These are phyloP conservation scores for Epichloe brachyelytri DNA, from an alignment of 2,329 filamentous ascomycete genomes.

Conservation along the genomic window DNA sequence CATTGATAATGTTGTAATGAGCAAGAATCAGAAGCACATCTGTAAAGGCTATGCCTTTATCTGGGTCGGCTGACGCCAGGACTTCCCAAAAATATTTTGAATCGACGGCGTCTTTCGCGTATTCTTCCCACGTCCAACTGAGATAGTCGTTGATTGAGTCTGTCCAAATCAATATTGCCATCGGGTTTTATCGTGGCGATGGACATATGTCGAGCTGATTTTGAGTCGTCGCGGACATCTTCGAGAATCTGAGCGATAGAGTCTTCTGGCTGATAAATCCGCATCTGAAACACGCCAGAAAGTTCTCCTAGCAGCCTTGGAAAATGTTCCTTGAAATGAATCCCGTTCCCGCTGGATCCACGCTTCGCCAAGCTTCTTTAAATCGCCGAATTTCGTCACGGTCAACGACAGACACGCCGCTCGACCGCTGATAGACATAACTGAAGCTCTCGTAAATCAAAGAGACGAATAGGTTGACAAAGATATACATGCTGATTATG, in stretches of 20 bases:
- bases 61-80: constrained; percentile 80
- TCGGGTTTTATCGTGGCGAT: constrained; percentile 38
- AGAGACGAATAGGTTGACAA: constrained; percentile 95
- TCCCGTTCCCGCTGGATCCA: constrained; percentile 81
- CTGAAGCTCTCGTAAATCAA: constrained; percentile 99
- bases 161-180: constrained; percentile 57
- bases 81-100: constrained; percentile 98
- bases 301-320: constrained; percentile 81
- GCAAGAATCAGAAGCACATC: constrained; percentile 89
- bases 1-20: constrained; percentile 97
- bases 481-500: constrained; percentile 99
- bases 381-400: constrained; percentile 90
- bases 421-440: constrained; percentile 95
- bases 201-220: constrained; percentile 39
- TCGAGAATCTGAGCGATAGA: constrained; percentile 81
- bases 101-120: constrained; percentile 59
- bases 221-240: constrained; percentile 53
- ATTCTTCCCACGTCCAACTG: constrained; percentile 65
- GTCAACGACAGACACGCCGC: constrained; percentile 79
- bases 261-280: constrained; percentile 85
- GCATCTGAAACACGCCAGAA: constrained; percentile 93
- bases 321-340: constrained; percentile 84
- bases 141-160: constrained; percentile 59
- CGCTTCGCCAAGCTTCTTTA: constrained; percentile 96
- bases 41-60: constrained; percentile 83